Percentiles rank a stretch among this genome's conserved stretches.
phyloP scores from a whole-genome alignment of 257 asterid genomes.

The Echium plantagineum region DNA sequence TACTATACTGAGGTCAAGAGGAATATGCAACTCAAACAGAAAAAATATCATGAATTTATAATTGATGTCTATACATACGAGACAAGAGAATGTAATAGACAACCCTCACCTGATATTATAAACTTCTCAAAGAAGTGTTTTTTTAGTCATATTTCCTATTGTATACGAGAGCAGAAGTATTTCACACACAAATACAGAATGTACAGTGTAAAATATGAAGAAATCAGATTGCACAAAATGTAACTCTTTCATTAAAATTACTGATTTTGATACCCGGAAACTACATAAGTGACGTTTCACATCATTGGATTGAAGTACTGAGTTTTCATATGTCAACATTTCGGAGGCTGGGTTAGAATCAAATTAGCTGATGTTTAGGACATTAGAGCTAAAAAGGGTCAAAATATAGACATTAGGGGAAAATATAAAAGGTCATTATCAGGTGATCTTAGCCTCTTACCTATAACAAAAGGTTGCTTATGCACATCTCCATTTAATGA shows the following conservation, averaged over 20 bases:
- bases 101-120: too few species aligned
- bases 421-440: neutral
- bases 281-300: neutral
- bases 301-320: neutral
- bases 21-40: too few species aligned
- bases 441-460: constrained; percentile 50
- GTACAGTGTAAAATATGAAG: too few species aligned
- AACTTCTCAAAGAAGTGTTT: too few species aligned
- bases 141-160: too few species aligned
- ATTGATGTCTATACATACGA: too few species aligned
- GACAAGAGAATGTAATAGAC: too few species aligned
- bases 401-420: constrained; percentile 3
- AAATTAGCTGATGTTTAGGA: neutral
- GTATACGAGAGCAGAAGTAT: neutral
- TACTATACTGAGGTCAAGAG: too few species aligned
- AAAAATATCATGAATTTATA: too few species aligned
- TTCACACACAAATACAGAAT: too few species aligned
- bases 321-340: neutral
- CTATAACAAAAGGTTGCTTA: constrained; percentile 89
- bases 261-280: neutral
- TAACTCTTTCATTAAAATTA: neutral
- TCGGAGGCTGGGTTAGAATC: too few species aligned
- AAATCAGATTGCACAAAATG: neutral
- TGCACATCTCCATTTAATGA: constrained; percentile 40
- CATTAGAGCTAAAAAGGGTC: neutral